These are phyloP conservation scores for Syzygium malaccense DNA, from an alignment of 441 rosid species.

Conservation along the genomic window DNA sequence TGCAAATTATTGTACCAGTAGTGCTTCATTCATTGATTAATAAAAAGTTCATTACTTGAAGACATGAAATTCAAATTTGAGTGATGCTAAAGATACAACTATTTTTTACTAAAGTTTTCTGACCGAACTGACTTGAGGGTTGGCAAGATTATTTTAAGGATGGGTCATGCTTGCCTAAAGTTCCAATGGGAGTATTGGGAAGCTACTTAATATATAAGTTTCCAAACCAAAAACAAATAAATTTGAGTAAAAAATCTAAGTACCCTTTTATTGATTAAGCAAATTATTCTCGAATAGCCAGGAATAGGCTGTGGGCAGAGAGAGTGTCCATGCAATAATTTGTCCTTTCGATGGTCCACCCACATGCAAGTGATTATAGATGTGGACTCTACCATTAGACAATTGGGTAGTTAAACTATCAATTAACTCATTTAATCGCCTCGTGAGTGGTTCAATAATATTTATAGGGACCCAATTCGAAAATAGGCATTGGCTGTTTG, in stretches of 20 bases:
- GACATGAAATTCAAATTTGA: not conserved
- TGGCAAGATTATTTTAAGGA: not conserved
- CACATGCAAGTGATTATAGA: not conserved
- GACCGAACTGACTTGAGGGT: not conserved
- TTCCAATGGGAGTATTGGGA: not conserved
- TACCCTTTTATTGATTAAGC: not conserved
- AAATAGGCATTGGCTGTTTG: not conserved
- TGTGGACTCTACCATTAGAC: not conserved
- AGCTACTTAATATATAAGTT: not conserved
- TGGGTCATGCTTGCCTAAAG: not conserved
- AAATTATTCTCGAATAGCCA: not conserved
- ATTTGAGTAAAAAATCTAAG: not conserved
- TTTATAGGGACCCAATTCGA: not conserved
- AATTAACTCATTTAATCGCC: not conserved
- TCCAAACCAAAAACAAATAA: not conserved
- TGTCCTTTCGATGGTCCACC: not conserved
- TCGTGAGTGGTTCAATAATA: not conserved
- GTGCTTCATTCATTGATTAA: not conserved
- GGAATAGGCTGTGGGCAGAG: not conserved
- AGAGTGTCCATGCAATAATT: not conserved
- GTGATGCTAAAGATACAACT: not conserved
- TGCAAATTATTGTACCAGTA: not conserved
- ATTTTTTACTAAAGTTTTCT: not conserved
- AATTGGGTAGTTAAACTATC: not conserved
- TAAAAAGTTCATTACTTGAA: not conserved